Percentiles rank a stretch among this genome's conserved stretches.
Conservation (phyloP, 2,329 filamentous ascomycete genomes). For the Stenocarpella maydis region DNA sequence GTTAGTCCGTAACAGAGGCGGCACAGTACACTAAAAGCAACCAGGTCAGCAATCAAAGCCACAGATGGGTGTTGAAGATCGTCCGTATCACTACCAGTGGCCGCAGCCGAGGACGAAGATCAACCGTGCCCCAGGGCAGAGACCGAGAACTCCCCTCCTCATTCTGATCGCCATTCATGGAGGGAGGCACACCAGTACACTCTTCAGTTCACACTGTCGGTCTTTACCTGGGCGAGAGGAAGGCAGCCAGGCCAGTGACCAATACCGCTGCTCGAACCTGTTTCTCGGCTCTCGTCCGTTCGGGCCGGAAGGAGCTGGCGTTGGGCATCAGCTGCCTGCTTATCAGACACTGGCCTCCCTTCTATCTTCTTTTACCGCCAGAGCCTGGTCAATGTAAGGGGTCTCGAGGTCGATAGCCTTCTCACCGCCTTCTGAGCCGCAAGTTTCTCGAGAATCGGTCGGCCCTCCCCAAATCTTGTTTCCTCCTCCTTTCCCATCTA, state of each 20-base stretch:
- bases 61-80: neutral
- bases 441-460: neutral
- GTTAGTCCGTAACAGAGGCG: neutral
- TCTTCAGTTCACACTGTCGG: neutral
- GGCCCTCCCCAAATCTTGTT: too few relatives aligned
- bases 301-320: neutral
- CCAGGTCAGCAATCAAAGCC: neutral
- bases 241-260: neutral
- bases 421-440: slow-evolving; percentile 10
- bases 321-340: slow-evolving; percentile 18
- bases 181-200: neutral
- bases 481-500: neutral
- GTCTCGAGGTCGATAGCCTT: neutral
- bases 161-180: too few relatives aligned
- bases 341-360: neutral
- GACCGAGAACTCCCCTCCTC: too few relatives aligned
- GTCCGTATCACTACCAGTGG: neutral
- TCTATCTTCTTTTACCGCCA: neutral
- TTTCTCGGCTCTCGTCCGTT: too few relatives aligned
- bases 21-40: neutral
- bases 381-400: neutral
- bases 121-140: neutral
- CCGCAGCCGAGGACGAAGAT: too few relatives aligned
- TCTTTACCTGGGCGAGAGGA: neutral
- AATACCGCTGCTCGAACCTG: neutral